Evolutionary conservation across 2,329 filamentous ascomycete genomes (phyloP).

Genomic region (Purpureocillium lavendulum): DNA sequence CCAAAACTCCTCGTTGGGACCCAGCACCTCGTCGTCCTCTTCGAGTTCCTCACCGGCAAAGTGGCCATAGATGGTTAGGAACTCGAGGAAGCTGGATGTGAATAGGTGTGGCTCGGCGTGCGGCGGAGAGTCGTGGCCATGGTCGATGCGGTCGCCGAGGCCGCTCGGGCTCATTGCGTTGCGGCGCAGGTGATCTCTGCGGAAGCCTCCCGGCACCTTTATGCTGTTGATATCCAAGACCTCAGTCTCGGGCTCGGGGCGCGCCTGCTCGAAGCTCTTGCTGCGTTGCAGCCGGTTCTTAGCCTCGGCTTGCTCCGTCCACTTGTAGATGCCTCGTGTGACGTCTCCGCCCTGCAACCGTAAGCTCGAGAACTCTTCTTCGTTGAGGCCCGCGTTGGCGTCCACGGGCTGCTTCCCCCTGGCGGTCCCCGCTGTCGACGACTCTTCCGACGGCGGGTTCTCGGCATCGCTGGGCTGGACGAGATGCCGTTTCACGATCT

Average conservation of each 20-base stretch:
- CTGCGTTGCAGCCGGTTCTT: conserved; percentile 65
- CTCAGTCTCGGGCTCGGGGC: conserved; percentile 72
- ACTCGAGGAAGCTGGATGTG: conserved; percentile 92
- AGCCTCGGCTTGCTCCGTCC: conserved; percentile 81
- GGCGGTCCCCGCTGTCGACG: conserved; percentile 29
- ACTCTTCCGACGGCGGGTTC: conserved; percentile 36
- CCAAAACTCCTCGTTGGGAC: conserved; percentile 84
- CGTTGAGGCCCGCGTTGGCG: conserved; percentile 34
- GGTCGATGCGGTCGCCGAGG: conserved; percentile 22
- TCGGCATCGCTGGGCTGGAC: conserved; percentile 56
- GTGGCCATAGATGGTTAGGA: conserved; percentile 89
- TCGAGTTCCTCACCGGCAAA: conserved; percentile 96
- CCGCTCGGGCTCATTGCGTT: conserved; percentile 54
- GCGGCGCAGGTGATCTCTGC: conserved; percentile 79
- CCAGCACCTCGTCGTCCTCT: conserved; percentile 86
- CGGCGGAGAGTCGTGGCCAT: conserved; percentile 23
- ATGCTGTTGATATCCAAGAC: conserved; percentile 82
- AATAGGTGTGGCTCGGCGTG: conserved; percentile 48
- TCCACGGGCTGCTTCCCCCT: conserved; percentile 48
- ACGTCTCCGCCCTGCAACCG: conserved; percentile 90
- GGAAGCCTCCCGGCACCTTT: conserved; percentile 87
- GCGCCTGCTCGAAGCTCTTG: conserved; percentile 75
- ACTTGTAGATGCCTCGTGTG: conserved; percentile 90
- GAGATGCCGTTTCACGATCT: conserved; percentile 83
- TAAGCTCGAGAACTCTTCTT: conserved; percentile 88